Percentiles rank a stretch among this genome's conserved stretches.
These are phyloP conservation scores for Ichthyophthirius multifiliis DNA, from an alignment of 169 alveolate species.

Conservation along the genomic window DNA sequence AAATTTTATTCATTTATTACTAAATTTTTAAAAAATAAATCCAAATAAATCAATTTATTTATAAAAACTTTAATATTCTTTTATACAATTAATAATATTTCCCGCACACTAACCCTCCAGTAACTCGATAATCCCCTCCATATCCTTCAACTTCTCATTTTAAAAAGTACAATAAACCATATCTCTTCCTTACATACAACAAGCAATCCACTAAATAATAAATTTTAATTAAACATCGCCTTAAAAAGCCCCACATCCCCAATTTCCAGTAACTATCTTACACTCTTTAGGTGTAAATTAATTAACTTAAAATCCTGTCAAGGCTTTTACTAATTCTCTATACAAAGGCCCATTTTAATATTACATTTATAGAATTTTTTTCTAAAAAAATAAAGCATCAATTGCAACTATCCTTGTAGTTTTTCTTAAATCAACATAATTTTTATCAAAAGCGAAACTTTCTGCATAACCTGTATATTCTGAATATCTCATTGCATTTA, in stretches of 20 bases:
- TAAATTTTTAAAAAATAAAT: too few species aligned
- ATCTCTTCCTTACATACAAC: constrained; percentile 44
- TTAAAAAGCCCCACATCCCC: constrained; percentile 75
- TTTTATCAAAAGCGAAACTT: background rate
- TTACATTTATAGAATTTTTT: background rate
- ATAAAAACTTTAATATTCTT: background rate
- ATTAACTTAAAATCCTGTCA: constrained; percentile 36
- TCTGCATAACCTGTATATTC: constrained; percentile 43
- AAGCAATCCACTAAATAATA: constrained; percentile 62
- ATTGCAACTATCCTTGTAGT: constrained; percentile 53
- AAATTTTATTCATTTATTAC: too few species aligned
- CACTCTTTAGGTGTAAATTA: background rate
- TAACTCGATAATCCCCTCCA: background rate
- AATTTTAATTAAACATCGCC: constrained; percentile 63
- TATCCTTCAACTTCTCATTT: constrained; percentile 22
- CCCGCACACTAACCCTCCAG: constrained; percentile 26
- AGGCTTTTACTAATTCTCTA: constrained; percentile 37
- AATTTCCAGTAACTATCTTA: constrained; percentile 55
- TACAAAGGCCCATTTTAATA: constrained; percentile 1
- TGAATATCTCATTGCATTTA: constrained; percentile 45
- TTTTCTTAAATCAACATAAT: constrained; percentile 16
- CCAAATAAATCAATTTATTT: too few species aligned
- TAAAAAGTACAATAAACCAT: constrained; percentile 60
- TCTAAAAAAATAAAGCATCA: constrained; percentile 47
- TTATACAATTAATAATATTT: background rate